Percentiles rank a stretch among this genome's conserved stretches.
Evolutionary conservation across 1,284 basidiomycete genomes (phyloP).

Genomic region (Moesziomyces aphidis): DNA sequence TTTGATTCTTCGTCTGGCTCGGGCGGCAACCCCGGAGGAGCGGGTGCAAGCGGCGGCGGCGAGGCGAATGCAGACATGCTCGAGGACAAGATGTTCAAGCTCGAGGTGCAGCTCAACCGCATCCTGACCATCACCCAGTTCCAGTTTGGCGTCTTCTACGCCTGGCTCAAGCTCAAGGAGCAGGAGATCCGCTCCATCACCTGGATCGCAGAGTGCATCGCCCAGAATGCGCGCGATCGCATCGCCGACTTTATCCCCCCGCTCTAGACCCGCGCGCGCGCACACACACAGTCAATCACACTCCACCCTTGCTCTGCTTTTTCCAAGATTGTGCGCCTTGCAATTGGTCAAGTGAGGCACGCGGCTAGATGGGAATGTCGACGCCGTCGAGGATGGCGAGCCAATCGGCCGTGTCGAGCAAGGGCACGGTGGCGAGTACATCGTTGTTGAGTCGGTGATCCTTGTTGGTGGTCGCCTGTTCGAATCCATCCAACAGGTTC

Average conservation of each 20-base stretch:
- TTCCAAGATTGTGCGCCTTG: too few species aligned
- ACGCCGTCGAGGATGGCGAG: slow-evolving; percentile 31
- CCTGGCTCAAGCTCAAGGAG: slow-evolving; percentile 80
- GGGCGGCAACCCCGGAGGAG: neutral
- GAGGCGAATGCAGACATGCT: slow-evolving; percentile 74
- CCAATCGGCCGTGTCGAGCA: slow-evolving; percentile 34
- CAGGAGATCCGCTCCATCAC: slow-evolving; percentile 97
- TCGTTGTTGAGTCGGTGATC: neutral
- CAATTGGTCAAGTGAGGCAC: neutral
- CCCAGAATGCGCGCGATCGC: slow-evolving; percentile 59
- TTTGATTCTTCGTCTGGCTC: slow-evolving; percentile 73
- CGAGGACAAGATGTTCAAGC: slow-evolving; percentile 95
- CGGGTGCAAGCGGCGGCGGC: slow-evolving; percentile 21
- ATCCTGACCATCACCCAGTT: slow-evolving; percentile 66
- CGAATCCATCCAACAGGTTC: too few species aligned
- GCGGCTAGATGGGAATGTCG: slow-evolving; percentile 19
- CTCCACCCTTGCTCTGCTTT: neutral
- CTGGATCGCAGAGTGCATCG: slow-evolving; percentile 86
- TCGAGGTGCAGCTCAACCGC: slow-evolving; percentile 79
- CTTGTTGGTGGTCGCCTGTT: neutral
- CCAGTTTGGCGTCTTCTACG: slow-evolving; percentile 65
- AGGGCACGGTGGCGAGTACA: slow-evolving; percentile 18
- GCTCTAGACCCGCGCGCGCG: neutral
- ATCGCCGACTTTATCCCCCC: slow-evolving; percentile 49
- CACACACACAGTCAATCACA: too few species aligned